A percentile compares a stretch with the other conserved stretches of the same genome.
phyloP scores from a whole-genome alignment of 805 yeast genomes.

The Lachancea nothofagi region DNA sequence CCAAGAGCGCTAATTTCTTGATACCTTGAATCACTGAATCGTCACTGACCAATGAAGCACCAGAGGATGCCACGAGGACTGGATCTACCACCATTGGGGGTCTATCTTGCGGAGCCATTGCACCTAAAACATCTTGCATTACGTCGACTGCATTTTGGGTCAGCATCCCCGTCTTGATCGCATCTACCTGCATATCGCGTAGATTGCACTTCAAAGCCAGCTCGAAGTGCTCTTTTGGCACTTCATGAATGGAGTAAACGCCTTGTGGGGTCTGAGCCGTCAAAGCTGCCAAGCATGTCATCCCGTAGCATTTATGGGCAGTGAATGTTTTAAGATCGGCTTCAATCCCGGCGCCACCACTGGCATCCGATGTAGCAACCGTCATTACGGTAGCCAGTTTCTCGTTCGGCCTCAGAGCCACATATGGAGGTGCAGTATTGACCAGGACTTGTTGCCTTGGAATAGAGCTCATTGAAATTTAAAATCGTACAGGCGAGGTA shows the following conservation, averaged over 20 bases:
- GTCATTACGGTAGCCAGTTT: conserved; percentile 40
- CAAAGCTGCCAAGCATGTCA: conserved; percentile 71
- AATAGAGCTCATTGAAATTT: neutral
- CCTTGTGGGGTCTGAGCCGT: conserved; percentile 67
- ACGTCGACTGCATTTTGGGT: conserved; percentile 49
- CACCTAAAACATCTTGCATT: conserved; percentile 35
- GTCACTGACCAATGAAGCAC: conserved; percentile 48
- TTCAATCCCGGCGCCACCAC: conserved; percentile 91
- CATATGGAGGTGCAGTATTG: conserved; percentile 31
- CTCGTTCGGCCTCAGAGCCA: conserved; percentile 22
- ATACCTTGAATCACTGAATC: conserved; percentile 41
- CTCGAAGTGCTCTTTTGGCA: conserved; percentile 41
- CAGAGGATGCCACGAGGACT: conserved; percentile 79
- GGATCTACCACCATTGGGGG: conserved; percentile 66
- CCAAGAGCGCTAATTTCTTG: conserved; percentile 44
- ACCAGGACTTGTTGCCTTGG: conserved; percentile 1
- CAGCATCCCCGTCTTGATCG: conserved; percentile 76
- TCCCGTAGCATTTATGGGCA: conserved; percentile 68
- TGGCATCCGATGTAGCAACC: conserved; percentile 73
- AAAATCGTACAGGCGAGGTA: neutral
- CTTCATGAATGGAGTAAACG: conserved; percentile 38
- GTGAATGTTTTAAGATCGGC: conserved; percentile 80
- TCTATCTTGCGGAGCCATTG: conserved; percentile 28
- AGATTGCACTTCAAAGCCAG: conserved; percentile 49
- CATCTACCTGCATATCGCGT: conserved; percentile 57